Evolutionary conservation across 441 rosid genomes (phyloP), one percentile per base, ranked within the genome.

Genomic region (Raphanus hybrid): DNA sequence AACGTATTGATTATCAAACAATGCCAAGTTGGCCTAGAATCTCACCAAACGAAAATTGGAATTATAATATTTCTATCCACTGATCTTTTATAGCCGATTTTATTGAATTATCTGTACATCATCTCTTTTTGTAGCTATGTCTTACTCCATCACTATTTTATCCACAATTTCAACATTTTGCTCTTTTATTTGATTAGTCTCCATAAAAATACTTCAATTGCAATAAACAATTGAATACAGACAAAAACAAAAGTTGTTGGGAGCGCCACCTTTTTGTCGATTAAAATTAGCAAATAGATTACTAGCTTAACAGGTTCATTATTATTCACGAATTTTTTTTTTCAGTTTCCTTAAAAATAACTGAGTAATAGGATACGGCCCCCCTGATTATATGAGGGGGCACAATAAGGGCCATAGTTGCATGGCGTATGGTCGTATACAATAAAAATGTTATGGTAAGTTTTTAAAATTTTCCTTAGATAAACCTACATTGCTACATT

Each of bases 111-210:
- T 5, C 12, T 8, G 45, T 16, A 54, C 58, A 54, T 15, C 58
- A 16, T 55, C 70, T 76, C 55, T 64, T 64, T 76, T 52, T 45
- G 26, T 62, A 69, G 57, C 70, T 27, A 69, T 70, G 48, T 70
- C 66, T 27, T 55, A 16, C 64, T 12, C 18, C 16, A 54, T 64
- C 23, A 54, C 23, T 26, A 69, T 64, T 52, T 50, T 64, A 54
- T 69, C 54, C 65, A 14, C 8, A 70, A 37, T 76, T 70, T 76
- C 67, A 71, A 70, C 14, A 64, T 77, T 64, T 71, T 77, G 67
- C 57, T 77, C 41, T 64, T 64, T 77, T 16, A 66, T 41, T 77
- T 64, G 75, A 18, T 23, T 69, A 52, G 45, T 34, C n/a, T 54
- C 66, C 6, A 29, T 15, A 34, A 20, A 62, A 55, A 61, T 48